Evolutionary conservation across 208 protist genomes (phyloP).

Genomic region (Leptomonas pyrrhocoris): DNA sequence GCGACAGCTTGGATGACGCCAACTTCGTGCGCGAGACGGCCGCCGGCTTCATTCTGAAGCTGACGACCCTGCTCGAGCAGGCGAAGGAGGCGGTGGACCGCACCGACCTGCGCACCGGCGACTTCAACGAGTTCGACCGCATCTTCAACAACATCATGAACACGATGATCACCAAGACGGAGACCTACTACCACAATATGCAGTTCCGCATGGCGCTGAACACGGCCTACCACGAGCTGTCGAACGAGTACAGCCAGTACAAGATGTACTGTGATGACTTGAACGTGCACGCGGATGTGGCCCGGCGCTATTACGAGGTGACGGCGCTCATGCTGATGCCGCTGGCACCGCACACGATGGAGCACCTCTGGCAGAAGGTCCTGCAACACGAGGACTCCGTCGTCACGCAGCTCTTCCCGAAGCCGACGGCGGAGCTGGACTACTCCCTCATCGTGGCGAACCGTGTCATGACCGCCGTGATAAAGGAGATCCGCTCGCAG

Average conservation of each 20-base stretch:
- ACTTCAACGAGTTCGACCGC: slow-evolving; percentile 85
- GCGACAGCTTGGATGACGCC: slow-evolving; percentile 98
- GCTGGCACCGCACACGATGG: slow-evolving; percentile 96
- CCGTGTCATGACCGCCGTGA: slow-evolving; percentile 80
- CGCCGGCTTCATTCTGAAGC: slow-evolving; percentile 95
- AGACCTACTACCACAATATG: slow-evolving; percentile 93
- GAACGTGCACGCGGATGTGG: slow-evolving; percentile 72
- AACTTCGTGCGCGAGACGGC: slow-evolving; percentile 97
- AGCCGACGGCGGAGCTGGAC: slow-evolving; percentile 69
- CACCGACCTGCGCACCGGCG: slow-evolving; percentile 53
- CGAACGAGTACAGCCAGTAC: slow-evolving; percentile 94
- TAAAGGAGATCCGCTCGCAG: slow-evolving; percentile 89
- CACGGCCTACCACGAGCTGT: slow-evolving; percentile 95
- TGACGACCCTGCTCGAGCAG: slow-evolving; percentile 96
- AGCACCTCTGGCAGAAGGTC: slow-evolving; percentile 95
- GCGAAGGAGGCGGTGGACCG: slow-evolving; percentile 68
- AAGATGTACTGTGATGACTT: slow-evolving; percentile 79
- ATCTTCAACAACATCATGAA: slow-evolving; percentile 96
- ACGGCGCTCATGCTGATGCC: slow-evolving; percentile 95
- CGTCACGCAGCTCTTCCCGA: slow-evolving; percentile 64
- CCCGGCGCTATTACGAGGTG: slow-evolving; percentile 92
- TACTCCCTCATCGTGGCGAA: slow-evolving; percentile 72
- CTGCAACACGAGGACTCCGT: slow-evolving; percentile 70
- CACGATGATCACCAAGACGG: slow-evolving; percentile 81
- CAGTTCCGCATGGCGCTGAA: slow-evolving; percentile 96